These are phyloP conservation scores for Chrysochromulina tobinii DNA, from an alignment of 78 protist species.

Conservation along the genomic window DNA sequence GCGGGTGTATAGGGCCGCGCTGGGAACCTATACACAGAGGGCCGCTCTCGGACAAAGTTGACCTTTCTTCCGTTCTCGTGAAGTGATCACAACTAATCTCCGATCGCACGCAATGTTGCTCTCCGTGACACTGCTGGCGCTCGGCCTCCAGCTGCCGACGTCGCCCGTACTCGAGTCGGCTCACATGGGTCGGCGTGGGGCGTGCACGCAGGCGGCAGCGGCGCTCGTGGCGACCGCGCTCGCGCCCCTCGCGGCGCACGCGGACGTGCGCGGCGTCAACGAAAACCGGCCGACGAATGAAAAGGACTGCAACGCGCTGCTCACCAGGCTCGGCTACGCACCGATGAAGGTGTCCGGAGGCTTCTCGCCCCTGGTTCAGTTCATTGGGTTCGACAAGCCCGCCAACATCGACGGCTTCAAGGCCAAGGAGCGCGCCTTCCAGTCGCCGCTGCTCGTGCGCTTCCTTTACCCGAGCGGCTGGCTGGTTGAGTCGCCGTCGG, in stretches of 20 bases:
- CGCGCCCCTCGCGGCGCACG: neutral
- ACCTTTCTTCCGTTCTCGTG: no score
- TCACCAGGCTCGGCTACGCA: neutral
- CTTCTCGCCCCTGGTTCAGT: neutral
- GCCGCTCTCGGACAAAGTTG: no score
- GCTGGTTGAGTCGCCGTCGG: neutral
- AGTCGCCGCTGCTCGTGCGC: neutral
- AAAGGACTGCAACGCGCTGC: neutral
- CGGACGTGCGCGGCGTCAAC: neutral
- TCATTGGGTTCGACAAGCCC: neutral
- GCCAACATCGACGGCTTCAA: conserved; percentile 31
- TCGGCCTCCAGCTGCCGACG: no score
- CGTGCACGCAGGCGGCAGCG: no score
- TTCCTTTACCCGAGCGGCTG: neutral
- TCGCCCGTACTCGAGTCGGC: no score
- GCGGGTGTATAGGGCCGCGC: no score
- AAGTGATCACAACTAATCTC: no score
- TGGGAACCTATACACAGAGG: no score
- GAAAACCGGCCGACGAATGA: neutral
- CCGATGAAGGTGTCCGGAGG: neutral
- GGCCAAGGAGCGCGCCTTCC: neutral
- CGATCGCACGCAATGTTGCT: no score
- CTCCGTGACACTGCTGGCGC: no score
- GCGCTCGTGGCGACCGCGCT: no score
- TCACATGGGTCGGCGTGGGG: no score